Percentiles rank a stretch among this genome's conserved stretches.
phyloP scores from a whole-genome alignment of 208 protist species.

The Leishmania turanica region DNA sequence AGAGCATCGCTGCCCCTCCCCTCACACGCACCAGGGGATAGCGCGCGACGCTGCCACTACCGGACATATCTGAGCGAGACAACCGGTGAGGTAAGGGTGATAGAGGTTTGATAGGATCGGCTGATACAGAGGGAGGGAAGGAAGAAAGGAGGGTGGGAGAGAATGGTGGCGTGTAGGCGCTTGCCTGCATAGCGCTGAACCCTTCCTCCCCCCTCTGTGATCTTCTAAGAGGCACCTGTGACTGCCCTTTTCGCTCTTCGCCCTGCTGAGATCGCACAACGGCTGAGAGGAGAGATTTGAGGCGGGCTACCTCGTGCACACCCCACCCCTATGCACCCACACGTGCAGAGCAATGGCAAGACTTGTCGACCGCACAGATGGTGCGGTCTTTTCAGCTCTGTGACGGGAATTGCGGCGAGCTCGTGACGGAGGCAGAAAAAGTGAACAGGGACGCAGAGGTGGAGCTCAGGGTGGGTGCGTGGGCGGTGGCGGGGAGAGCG shows the following conservation, averaged over 20 bases:
- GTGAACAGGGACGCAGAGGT: neutral
- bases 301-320: neutral
- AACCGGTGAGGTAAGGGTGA: neutral
- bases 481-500: neutral
- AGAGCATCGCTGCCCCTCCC: conserved; percentile 27
- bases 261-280: neutral
- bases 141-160: neutral
- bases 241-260: neutral
- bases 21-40: conserved; percentile 25
- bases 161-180: neutral
- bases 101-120: neutral
- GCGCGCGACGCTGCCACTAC: neutral
- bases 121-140: neutral
- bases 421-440: neutral
- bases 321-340: neutral
- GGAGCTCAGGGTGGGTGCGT: neutral
- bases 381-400: neutral
- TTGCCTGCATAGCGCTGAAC: neutral
- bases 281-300: neutral
- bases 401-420: neutral
- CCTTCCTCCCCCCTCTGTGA: neutral
- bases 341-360: neutral
- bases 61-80: neutral
- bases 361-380: neutral
- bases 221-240: neutral